phyloP scores from a whole-genome alignment of 768 basidiomycete genomes.

The Cyclocybe aegerita region DNA sequence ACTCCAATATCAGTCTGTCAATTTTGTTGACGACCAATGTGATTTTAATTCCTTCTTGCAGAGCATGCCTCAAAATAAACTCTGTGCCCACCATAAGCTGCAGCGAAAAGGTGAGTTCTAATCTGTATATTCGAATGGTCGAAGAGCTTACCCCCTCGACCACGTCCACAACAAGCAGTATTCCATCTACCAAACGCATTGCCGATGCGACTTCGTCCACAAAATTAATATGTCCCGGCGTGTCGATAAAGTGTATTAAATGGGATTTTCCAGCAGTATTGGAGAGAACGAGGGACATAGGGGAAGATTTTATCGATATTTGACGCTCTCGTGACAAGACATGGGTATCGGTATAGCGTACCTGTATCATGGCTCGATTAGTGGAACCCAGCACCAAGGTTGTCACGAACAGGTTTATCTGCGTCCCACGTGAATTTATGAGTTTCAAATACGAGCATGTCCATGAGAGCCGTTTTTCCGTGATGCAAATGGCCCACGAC shows the following conservation, averaged over 20 bases:
- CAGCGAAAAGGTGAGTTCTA: slow-evolving; percentile 11
- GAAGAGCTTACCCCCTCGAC: slow-evolving; percentile 82
- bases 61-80: slow-evolving; percentile 80
- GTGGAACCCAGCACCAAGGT: neutral
- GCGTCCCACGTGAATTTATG: slow-evolving; percentile 95
- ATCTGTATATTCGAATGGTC: slow-evolving; percentile 3
- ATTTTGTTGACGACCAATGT: slow-evolving; percentile 97
- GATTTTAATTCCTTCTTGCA: slow-evolving; percentile 87
- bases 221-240: slow-evolving; percentile 98
- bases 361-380: slow-evolving; percentile 40
- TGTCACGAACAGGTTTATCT: slow-evolving; percentile 71
- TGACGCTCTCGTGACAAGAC: slow-evolving; percentile 82
- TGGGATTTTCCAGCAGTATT: slow-evolving; percentile 91
- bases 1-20: slow-evolving; percentile 93
- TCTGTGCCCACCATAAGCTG: slow-evolving; percentile 95
- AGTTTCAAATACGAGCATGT: slow-evolving; percentile 97
- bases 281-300: slow-evolving; percentile 89
- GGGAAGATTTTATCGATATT: slow-evolving; percentile 95
- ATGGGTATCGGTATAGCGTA: slow-evolving; percentile 96
- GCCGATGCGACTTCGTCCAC: slow-evolving; percentile 95
- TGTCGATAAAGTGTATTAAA: slow-evolving; percentile 92
- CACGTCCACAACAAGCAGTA: slow-evolving; percentile 94
- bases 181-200: slow-evolving; percentile 86
- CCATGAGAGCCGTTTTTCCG: slow-evolving; percentile 95
- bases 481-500: slow-evolving; percentile 97